Percentiles rank a stretch among this genome's conserved stretches.
Conservation (phyloP, 2,329 filamentous ascomycete species). For the Alternaria gaisen region DNA sequence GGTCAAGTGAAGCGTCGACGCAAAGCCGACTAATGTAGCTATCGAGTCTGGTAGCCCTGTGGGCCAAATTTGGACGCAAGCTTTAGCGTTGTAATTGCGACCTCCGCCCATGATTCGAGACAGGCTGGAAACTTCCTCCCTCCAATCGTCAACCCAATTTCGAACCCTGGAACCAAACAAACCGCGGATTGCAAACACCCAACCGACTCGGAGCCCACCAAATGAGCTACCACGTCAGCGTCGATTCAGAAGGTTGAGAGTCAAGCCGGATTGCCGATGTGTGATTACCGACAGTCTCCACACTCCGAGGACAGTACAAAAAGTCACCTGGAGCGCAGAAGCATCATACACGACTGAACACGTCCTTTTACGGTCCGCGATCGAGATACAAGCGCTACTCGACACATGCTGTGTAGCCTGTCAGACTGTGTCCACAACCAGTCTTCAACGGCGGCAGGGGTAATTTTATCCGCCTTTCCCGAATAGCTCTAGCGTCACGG, state of each 20-base stretch:
- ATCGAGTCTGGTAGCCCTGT: slow-evolving; percentile 5
- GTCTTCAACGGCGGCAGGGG: slow-evolving; percentile 39
- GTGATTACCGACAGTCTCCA: slow-evolving; percentile 21
- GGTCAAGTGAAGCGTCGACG: slow-evolving; percentile 30
- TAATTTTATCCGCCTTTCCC: slow-evolving; percentile 22
- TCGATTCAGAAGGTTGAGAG: slow-evolving; percentile 2
- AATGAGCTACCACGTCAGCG: slow-evolving; percentile 12
- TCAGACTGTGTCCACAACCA: slow-evolving; percentile 38
- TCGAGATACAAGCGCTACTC: slow-evolving; percentile 32
- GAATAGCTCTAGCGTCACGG: slow-evolving; percentile 36
- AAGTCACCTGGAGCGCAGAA: slow-evolving; percentile 18
- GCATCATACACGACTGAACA: slow-evolving; percentile 29
- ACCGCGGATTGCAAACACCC: slow-evolving; percentile 8
- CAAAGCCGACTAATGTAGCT: slow-evolving; percentile 10
- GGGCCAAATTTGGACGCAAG: slow-evolving; percentile 16
- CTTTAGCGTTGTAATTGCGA: slow-evolving; percentile 18
- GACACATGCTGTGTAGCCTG: slow-evolving; percentile 40
- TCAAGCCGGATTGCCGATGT: slow-evolving; percentile 6
- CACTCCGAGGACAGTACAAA: slow-evolving; percentile 14
- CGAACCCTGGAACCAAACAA: slow-evolving; percentile 7
- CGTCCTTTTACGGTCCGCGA: slow-evolving; percentile 18
- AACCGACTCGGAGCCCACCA: slow-evolving; percentile 5
- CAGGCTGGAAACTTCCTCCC: slow-evolving; percentile 9
- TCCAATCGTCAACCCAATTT: slow-evolving; percentile 7
- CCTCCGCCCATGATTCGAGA: slow-evolving; percentile 17